These are phyloP conservation scores for Fusarium camptoceras DNA, from an alignment of 2,329 filamentous ascomycete genomes.

Conservation along the genomic window DNA sequence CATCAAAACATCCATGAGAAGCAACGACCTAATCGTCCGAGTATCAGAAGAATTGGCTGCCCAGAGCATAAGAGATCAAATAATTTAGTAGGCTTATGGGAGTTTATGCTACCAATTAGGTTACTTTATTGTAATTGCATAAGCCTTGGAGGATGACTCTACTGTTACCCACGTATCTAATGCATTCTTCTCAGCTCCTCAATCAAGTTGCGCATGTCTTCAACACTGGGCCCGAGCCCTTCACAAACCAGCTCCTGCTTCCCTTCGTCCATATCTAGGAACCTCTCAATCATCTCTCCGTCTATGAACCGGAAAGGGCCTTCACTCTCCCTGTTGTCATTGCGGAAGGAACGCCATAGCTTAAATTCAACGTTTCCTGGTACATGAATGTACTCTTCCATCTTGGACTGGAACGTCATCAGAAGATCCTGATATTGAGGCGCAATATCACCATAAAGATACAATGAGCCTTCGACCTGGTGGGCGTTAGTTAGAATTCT, in stretches of 20 bases:
- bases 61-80: neutral
- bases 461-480: constrained; percentile 89
- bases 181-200: constrained; percentile 73
- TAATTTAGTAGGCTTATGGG: neutral
- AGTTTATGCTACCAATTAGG: neutral
- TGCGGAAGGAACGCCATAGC: constrained; percentile 85
- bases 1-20: neutral
- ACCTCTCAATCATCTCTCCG: constrained; percentile 88
- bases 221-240: constrained; percentile 70
- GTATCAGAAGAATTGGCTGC: too few relatives aligned
- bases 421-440: constrained; percentile 80
- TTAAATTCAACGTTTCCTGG: constrained; percentile 82
- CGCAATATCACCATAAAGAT: constrained; percentile 86
- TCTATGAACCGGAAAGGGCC: constrained; percentile 91
- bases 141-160: neutral
- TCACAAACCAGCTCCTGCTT: constrained; percentile 65
- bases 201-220: constrained; percentile 71
- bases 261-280: constrained; percentile 76
- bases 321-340: constrained; percentile 75
- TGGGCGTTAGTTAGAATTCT: constrained; percentile 22
- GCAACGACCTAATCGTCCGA: constrained; percentile 21
- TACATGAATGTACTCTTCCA: constrained; percentile 74
- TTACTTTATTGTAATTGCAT: neutral
- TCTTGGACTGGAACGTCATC: constrained; percentile 79
- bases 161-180: constrained; percentile 46